Conservation (phyloP, 2,329 filamentous ascomycete genomes). For the Trichoderma arundinaceum region DNA sequence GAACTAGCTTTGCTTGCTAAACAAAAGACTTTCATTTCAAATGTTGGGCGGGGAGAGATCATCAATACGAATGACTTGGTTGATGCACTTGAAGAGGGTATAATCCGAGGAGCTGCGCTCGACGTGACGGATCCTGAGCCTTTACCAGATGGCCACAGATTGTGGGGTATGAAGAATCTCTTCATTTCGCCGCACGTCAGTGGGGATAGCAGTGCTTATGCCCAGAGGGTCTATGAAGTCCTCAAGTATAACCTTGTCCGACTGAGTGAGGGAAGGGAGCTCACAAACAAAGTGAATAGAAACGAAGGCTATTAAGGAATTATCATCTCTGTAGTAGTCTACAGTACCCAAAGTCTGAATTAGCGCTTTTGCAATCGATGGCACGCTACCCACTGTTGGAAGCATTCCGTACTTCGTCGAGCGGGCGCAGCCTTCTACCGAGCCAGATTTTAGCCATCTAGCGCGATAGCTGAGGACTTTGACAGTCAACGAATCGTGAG, state of each 20-base stretch:
- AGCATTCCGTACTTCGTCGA: background rate
- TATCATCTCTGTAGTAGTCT: background rate
- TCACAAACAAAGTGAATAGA: conserved; percentile 51
- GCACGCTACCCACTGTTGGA: background rate
- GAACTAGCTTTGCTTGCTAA: conserved; percentile 55
- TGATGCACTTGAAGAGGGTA: conserved; percentile 57
- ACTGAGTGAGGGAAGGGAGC: conserved; percentile 45
- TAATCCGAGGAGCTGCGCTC: conserved; percentile 68
- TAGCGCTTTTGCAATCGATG: background rate
- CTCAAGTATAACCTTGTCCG: conserved; percentile 50
- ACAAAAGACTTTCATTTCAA: conserved; percentile 66
- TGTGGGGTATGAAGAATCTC: conserved; percentile 74
- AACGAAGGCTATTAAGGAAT: conserved; percentile 37
- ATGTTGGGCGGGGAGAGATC: conserved; percentile 69
- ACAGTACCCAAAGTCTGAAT: background rate
- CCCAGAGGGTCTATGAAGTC: conserved; percentile 50
- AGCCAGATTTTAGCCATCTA: background rate
- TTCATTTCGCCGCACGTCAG: conserved; percentile 64
- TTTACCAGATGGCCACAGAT: conserved; percentile 66
- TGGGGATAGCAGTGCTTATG: conserved; percentile 49
- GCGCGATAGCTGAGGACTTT: background rate
- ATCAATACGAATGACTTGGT: conserved; percentile 63
- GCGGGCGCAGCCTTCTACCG: background rate
- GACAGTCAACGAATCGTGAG: background rate
- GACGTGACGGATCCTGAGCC: conserved; percentile 85